Percentiles rank a stretch among this genome's conserved stretches.
These are phyloP conservation scores for Mucor irregularis DNA, from an alignment of 371 early-diverging fungal species.

Conservation along the genomic window DNA sequence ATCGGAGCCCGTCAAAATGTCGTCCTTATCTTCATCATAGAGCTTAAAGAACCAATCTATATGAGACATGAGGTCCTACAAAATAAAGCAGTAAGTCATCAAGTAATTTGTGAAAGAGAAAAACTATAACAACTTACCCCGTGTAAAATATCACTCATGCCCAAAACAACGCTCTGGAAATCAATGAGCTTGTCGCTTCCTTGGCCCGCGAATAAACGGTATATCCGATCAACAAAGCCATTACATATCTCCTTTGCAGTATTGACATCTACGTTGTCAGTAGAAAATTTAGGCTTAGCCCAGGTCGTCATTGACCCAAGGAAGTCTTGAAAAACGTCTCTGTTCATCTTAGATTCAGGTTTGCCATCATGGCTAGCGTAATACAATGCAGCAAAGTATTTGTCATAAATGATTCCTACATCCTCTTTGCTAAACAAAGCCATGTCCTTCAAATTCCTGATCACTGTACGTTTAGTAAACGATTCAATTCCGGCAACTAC, in stretches of 20 bases:
- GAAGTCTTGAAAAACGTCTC: constrained; percentile 36
- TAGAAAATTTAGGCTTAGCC: constrained; percentile 19
- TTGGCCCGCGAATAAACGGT: constrained; percentile 47
- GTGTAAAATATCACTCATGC: constrained; percentile 75
- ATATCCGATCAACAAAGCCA: constrained; percentile 46
- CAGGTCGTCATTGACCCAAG: constrained; percentile 36
- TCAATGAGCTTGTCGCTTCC: constrained; percentile 47
- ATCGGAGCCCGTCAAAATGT: constrained; percentile 67
- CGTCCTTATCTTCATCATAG: constrained; percentile 72
- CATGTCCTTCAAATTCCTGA: constrained; percentile 77
- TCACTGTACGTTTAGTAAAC: constrained; percentile 86
- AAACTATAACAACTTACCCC: constrained; percentile 28
- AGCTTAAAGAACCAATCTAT: constrained; percentile 80
- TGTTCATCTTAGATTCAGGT: constrained; percentile 31
- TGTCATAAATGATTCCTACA: constrained; percentile 86
- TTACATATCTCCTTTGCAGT: constrained; percentile 11
- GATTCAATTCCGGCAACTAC: constrained; percentile 92
- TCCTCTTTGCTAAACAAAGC: constrained; percentile 85
- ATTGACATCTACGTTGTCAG: constrained; percentile 12
- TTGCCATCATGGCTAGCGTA: constrained; percentile 53
- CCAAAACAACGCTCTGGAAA: constrained; percentile 74
- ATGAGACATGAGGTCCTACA: constrained; percentile 67
- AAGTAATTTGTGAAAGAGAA: background rate
- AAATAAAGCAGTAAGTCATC: background rate
- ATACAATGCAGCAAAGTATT: constrained; percentile 82